Conservation (phyloP, 2,329 filamentous ascomycete genomes). For the Alternaria triticina region DNA sequence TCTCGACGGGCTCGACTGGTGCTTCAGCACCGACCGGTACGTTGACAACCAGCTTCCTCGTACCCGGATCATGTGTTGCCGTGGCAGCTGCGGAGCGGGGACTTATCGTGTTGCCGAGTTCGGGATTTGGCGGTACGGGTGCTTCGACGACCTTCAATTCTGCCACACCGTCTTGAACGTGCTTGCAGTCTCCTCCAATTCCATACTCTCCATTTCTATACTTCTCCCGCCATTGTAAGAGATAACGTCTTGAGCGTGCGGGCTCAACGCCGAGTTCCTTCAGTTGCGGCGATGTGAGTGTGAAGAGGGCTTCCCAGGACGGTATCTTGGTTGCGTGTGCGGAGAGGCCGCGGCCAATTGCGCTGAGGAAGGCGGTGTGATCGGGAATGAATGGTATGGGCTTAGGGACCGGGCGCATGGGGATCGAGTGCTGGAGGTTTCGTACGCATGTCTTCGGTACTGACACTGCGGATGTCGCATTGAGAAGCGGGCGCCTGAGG, state of each 20-base stretch:
- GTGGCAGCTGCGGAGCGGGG: constrained; percentile 51
- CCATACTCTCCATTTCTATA: constrained; percentile 81
- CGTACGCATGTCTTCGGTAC: constrained; percentile 41
- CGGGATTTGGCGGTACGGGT: constrained; percentile 45
- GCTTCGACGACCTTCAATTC: constrained; percentile 66
- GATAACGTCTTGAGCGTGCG: constrained; percentile 79
- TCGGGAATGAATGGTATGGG: constrained; percentile 89
- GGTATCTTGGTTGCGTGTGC: constrained; percentile 86
- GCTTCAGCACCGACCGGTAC: constrained; percentile 54
- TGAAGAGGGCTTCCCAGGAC: constrained; percentile 90
- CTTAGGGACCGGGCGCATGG: constrained; percentile 61
- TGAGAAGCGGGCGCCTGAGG: constrained; percentile 43
- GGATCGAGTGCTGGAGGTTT: constrained; percentile 49
- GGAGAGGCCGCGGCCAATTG: constrained; percentile 87
- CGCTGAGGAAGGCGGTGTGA: constrained; percentile 80
- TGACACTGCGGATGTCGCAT: constrained; percentile 31
- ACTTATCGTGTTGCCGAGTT: constrained; percentile 29
- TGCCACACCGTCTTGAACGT: constrained; percentile 67
- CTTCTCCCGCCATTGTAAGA: constrained; percentile 85
- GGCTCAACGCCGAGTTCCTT: constrained; percentile 85
- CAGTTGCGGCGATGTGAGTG: constrained; percentile 76
- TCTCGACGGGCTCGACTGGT: constrained; percentile 50
- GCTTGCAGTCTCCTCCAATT: constrained; percentile 79
- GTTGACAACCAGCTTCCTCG: constrained; percentile 66
- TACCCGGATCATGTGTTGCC: constrained; percentile 61